Evolutionary conservation across 148 eudicot species (phyloP).

Genomic region (Amaranthus palmeri): DNA sequence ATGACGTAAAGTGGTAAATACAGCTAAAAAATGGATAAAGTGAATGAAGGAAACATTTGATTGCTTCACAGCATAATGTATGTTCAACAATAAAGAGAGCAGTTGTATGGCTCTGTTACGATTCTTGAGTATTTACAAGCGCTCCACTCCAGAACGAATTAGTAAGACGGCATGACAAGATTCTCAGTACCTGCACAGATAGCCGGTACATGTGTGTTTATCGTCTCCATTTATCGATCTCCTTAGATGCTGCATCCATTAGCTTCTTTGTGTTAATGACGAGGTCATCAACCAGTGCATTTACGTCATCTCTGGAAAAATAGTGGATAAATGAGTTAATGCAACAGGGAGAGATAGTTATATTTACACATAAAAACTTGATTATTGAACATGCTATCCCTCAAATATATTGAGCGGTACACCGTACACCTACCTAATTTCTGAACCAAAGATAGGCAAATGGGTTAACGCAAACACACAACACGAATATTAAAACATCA

Average conservation of each 20-base stretch:
- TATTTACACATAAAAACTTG: too few relatives aligned
- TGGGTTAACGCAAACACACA: neutral
- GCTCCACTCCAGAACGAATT: constrained; percentile 1
- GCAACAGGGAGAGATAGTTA: neutral
- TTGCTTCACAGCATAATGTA: neutral
- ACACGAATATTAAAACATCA: neutral
- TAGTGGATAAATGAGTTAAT: constrained; percentile 7
- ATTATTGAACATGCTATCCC: too few relatives aligned
- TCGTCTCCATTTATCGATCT: constrained; percentile 70
- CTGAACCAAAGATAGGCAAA: too few relatives aligned
- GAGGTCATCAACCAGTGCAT: constrained; percentile 53
- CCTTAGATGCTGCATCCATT: constrained; percentile 52
- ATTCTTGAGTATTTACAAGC: constrained; percentile 8
- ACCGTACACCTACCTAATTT: too few relatives aligned
- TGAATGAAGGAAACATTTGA: neutral
- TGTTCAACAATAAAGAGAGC: neutral
- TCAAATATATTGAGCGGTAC: too few relatives aligned
- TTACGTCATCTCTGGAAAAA: constrained; percentile 62
- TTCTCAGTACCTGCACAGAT: neutral
- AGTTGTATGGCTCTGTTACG: neutral
- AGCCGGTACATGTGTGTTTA: constrained; percentile 10
- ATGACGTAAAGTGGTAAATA: neutral
- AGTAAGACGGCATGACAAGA: neutral
- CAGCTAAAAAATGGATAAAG: neutral
- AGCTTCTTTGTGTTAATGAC: constrained; percentile 62